Conservation (phyloP, 2,329 filamentous ascomycete species). For the Chaetomium globosum region DNA sequence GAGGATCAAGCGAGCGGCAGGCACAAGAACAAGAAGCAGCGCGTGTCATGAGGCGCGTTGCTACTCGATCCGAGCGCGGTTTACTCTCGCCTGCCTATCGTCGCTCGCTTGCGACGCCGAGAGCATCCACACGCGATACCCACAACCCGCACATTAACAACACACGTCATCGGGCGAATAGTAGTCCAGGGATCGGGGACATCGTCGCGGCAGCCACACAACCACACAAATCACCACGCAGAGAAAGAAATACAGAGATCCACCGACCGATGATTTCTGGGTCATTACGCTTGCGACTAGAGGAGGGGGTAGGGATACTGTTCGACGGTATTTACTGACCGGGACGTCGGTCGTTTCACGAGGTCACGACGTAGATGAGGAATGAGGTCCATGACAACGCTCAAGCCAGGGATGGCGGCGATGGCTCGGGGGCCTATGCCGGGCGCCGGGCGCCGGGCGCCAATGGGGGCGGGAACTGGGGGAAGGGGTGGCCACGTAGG, state of each 20-base stretch:
- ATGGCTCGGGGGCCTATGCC: background rate
- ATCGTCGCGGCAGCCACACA: background rate
- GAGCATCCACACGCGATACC: background rate
- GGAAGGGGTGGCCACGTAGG: background rate
- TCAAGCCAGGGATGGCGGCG: no score
- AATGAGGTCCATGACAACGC: conserved; percentile 19
- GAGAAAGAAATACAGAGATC: background rate
- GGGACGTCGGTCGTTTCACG: background rate
- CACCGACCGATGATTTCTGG: background rate
- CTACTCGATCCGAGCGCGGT: background rate
- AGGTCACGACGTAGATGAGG: conserved; percentile 20
- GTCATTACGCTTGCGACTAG: background rate
- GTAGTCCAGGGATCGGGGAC: background rate
- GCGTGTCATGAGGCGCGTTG: conserved; percentile 27
- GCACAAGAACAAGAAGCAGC: conserved; percentile 35
- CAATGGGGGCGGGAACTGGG: background rate
- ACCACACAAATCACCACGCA: background rate
- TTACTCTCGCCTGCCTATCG: background rate
- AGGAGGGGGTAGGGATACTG: background rate
- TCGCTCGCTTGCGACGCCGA: background rate
- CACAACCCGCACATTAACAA: conserved; percentile 2
- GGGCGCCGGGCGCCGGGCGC: background rate
- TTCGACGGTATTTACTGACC: background rate
- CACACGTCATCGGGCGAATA: background rate
- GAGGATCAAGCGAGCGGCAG: conserved; percentile 30